Evolutionary conservation across 306 rosid genomes (phyloP), one percentile per base, ranked within the genome.

Genomic region (Cucurbita maxima): DNA sequence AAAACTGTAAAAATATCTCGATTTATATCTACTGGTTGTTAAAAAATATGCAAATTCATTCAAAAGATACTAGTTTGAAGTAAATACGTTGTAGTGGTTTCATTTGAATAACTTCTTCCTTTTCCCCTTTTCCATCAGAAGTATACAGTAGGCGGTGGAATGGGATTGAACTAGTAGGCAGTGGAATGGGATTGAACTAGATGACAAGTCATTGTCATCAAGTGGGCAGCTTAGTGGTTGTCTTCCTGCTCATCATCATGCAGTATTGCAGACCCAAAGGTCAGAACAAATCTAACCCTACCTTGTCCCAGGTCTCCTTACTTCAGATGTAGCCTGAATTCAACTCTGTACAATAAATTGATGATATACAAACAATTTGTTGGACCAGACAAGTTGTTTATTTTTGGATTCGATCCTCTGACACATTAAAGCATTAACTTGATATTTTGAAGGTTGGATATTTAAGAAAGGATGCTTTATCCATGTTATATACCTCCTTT

Each of bases 151-250:
- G 25, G 25, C 25, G 25, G 25, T 25, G 25, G 25, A 25, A 25
- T 25, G 25, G 25, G 25, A 22, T 22, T 70, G 74, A 30, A 70
- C 58, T 50, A 41, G 7, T 25, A 20, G 73, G 25, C 73, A 69
- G 73, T 47, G 73, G 73, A 69, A 69, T 69, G 57, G 20, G 73
- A 69, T 52, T 69, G 73, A 69, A 48, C 57, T 69, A 45, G 57
- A 69, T 48, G 7, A 47, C 11, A 47, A 69, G 73, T 69, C 74
- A 51, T 50, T 70, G 59, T 70, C 58, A 70, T 69, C 73, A 69
- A 69, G 73, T 69, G 58, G 73, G 58, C 73, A 69, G 73, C 73
- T 48, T 20, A 47, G 74, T 70, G 59, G 59, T 34, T 70, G 74
- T 48, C 59, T 70, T 70, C 59, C 74, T 70, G 56, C 59, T 51